phyloP scores from a whole-genome alignment of 352 stramenopile species.

The Globisporangium orthogonon region DNA sequence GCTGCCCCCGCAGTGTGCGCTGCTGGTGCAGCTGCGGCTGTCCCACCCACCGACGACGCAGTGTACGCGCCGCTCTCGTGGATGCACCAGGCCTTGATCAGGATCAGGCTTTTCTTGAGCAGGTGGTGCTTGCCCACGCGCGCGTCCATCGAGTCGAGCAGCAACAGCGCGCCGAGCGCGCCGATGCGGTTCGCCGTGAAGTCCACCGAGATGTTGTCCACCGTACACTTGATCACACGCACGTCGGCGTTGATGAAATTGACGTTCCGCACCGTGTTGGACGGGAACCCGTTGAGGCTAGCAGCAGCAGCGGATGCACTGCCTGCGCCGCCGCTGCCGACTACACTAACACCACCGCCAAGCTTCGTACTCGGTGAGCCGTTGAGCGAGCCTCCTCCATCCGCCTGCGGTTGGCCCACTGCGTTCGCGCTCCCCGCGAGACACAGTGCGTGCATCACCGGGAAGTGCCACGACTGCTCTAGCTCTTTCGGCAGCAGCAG shows the following conservation, averaged over 20 bases:
- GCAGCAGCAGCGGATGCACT: background rate
- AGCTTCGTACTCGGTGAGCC: conserved; percentile 17
- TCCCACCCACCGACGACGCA: conserved; percentile 7
- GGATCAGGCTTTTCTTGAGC: conserved; percentile 84
- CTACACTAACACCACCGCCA: background rate
- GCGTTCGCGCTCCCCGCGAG: conserved; percentile 33
- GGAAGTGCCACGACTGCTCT: conserved; percentile 83
- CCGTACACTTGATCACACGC: conserved; percentile 86
- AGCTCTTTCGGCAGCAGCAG: conserved; percentile 73
- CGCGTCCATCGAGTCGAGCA: conserved; percentile 81
- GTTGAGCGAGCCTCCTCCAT: conserved; percentile 6
- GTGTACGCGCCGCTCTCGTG: conserved; percentile 78
- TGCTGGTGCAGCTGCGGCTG: too few relatives aligned
- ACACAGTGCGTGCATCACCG: conserved; percentile 79
- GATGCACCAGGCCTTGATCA: conserved; percentile 89
- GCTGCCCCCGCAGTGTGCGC: background rate
- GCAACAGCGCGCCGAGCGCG: conserved; percentile 66
- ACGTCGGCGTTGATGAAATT: conserved; percentile 88
- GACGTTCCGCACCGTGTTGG: conserved; percentile 80
- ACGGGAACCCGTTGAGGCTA: conserved; percentile 1
- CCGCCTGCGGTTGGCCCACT: background rate
- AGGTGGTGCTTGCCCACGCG: conserved; percentile 75
- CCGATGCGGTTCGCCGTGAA: conserved; percentile 83
- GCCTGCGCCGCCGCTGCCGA: background rate
- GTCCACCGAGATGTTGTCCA: conserved; percentile 88